Conservation (phyloP, 2,329 filamentous ascomycete genomes). For the Sporothrix variecibatus region DNA sequence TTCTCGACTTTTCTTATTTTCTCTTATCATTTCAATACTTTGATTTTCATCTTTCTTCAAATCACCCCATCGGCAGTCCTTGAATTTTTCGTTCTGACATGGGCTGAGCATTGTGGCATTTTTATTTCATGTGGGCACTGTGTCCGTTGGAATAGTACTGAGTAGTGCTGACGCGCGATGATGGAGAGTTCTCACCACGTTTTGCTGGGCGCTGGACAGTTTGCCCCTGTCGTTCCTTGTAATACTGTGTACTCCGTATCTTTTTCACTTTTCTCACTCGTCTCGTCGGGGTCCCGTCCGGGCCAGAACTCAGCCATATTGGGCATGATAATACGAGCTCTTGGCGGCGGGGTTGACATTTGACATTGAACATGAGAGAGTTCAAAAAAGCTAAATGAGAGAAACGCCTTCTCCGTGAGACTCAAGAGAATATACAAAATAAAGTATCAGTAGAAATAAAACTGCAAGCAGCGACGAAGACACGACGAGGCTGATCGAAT, state of each 20-base stretch:
- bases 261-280: neutral
- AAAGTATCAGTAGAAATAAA: neutral
- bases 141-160: neutral
- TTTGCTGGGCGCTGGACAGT: neutral
- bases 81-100: neutral
- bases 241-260: neutral
- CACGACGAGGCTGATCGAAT: neutral
- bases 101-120: neutral
- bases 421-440: neutral
- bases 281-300: neutral
- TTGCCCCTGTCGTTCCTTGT: neutral
- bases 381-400: neutral
- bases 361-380: neutral
- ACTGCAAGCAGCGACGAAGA: neutral
- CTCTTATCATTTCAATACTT: neutral
- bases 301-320: neutral
- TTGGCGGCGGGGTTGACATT: neutral
- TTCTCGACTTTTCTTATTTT: neutral
- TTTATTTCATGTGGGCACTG: neutral
- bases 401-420: neutral
- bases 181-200: slow-evolving; percentile 10
- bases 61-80: neutral
- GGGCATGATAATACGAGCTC: neutral
- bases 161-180: neutral
- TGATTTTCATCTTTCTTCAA: neutral